Evolutionary conservation across 2,329 filamentous ascomycete species (phyloP).

Genomic region (Plenodomus biglobosus): DNA sequence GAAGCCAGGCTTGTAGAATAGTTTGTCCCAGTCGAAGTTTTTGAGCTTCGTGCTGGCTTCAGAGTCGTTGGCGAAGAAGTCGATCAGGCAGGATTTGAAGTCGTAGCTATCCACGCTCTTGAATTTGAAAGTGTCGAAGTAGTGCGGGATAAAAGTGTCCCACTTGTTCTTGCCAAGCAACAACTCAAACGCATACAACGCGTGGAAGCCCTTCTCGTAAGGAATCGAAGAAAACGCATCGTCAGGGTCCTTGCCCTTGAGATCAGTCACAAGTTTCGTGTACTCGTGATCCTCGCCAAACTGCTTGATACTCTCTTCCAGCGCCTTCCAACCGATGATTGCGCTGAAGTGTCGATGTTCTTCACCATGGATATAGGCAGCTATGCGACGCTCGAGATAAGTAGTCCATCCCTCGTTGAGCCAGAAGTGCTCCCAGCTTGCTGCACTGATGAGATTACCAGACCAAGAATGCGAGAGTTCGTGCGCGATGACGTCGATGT

Average conservation of each 20-base stretch:
- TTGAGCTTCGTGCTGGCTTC: slow-evolving; percentile 64
- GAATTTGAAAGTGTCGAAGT: slow-evolving; percentile 81
- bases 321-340: slow-evolving; percentile 92
- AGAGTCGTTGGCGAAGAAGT: slow-evolving; percentile 76
- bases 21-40: slow-evolving; percentile 82
- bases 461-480: slow-evolving; percentile 79
- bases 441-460: slow-evolving; percentile 78
- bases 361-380: slow-evolving; percentile 76
- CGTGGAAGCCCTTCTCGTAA: slow-evolving; percentile 96
- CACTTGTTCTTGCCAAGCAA: slow-evolving; percentile 83
- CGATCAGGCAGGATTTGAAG: slow-evolving; percentile 84
- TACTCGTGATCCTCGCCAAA: slow-evolving; percentile 87
- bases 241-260: slow-evolving; percentile 90
- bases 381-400: slow-evolving; percentile 86
- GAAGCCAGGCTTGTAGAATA: slow-evolving; percentile 85
- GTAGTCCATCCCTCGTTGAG: slow-evolving; percentile 86
- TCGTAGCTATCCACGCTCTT: slow-evolving; percentile 92
- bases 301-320: slow-evolving; percentile 75
- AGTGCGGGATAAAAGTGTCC: slow-evolving; percentile 93
- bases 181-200: slow-evolving; percentile 87
- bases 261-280: slow-evolving; percentile 84
- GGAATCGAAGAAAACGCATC: slow-evolving; percentile 91
- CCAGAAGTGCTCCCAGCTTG: slow-evolving; percentile 78
- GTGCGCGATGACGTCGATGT: slow-evolving; percentile 95
- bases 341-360: slow-evolving; percentile 88